These are phyloP conservation scores for Cryptosporidium andersoni DNA, from an alignment of 169 alveolate species.

Conservation along the genomic window DNA sequence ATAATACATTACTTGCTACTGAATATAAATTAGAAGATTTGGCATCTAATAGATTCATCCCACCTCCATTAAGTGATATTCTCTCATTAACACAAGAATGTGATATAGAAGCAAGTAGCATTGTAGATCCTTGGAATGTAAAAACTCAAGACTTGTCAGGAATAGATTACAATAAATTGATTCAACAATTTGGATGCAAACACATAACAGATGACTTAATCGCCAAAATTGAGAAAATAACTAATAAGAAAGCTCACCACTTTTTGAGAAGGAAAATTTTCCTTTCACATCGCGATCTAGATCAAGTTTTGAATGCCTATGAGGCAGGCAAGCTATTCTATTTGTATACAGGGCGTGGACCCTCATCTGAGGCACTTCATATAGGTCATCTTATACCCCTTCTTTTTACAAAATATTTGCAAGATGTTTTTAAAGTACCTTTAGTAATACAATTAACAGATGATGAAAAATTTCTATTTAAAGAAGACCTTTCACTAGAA, in stretches of 20 bases:
- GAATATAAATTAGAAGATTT: conserved; percentile 47
- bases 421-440: conserved; percentile 97
- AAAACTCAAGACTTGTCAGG: conserved; percentile 73
- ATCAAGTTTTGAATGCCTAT: conserved; percentile 87
- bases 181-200: conserved; percentile 93
- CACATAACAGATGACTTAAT: conserved; percentile 83
- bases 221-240: conserved; percentile 82
- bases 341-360: conserved; percentile 99
- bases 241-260: conserved; percentile 73
- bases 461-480: conserved; percentile 98
- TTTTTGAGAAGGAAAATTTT: conserved; percentile 94
- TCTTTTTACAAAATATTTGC: conserved; percentile 94
- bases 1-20: conserved; percentile 4
- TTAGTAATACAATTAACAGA: conserved; percentile 98
- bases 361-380: conserved; percentile 97
- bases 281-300: conserved; percentile 98
- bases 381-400: conserved; percentile 99
- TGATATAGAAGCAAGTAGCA: conserved; percentile 64
- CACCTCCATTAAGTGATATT: conserved; percentile 31
- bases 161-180: conserved; percentile 92
- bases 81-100: conserved; percentile 21
- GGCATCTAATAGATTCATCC: conserved; percentile 7
- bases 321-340: conserved; percentile 94
- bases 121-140: conserved; percentile 73
- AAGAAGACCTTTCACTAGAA: conserved; percentile 90